Percentiles rank a stretch among this genome's conserved stretches.
These are phyloP conservation scores for Madurella fahalii DNA, from an alignment of 2,329 filamentous ascomycete genomes.

Conservation along the genomic window DNA sequence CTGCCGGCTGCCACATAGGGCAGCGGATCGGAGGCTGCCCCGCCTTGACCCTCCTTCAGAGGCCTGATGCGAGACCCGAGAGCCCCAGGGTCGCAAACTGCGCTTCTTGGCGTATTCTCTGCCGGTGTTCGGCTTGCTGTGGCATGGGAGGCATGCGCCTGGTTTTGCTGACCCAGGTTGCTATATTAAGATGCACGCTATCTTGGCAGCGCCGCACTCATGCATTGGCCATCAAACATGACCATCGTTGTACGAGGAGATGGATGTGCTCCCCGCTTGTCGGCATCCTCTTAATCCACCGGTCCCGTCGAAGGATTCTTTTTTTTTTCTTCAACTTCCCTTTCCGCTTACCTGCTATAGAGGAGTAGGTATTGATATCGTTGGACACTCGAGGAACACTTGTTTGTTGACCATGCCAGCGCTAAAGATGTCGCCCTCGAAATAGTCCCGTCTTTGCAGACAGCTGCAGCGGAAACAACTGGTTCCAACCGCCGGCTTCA, in stretches of 20 bases:
- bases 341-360: too few species aligned
- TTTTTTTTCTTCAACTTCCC: too few species aligned
- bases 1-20: too few species aligned
- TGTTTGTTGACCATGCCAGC: too few species aligned
- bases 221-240: background rate
- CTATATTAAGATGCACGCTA: constrained; percentile 13
- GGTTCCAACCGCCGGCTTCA: constrained; percentile 22
- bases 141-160: background rate
- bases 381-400: too few species aligned
- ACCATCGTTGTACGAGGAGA: background rate
- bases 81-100: background rate
- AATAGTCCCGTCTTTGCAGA: constrained; percentile 22
- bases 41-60: constrained; percentile 12
- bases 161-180: background rate
- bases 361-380: too few species aligned
- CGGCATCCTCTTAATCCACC: too few species aligned
- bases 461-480: constrained; percentile 21
- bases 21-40: background rate
- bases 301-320: too few species aligned
- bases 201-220: constrained; percentile 12
- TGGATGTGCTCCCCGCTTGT: too few species aligned
- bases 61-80: constrained; percentile 3
- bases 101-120: background rate
- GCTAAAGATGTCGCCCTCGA: background rate
- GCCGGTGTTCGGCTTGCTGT: background rate